Conservation (phyloP, 257 asterid species). For the Capsicum chinense region DNA sequence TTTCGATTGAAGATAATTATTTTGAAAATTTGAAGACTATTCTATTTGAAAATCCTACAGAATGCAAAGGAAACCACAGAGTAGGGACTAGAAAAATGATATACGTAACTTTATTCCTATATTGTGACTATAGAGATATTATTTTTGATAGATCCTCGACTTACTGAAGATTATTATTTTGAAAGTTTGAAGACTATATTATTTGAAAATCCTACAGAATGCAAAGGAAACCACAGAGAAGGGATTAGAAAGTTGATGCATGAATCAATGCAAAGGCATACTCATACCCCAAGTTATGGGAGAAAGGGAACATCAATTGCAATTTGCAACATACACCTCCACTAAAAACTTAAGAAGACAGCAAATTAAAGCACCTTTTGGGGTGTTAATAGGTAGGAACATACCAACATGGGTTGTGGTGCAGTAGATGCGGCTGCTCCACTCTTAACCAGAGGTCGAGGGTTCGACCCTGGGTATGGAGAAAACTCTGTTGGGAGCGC, state of each 20-base stretch:
- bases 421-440: no score
- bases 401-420: no score
- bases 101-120: no score
- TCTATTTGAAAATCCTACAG: background rate
- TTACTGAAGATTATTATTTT: no score
- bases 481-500: no score
- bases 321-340: background rate
- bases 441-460: no score
- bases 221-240: background rate
- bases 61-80: background rate
- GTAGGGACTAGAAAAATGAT: background rate
- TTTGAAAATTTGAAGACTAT: background rate
- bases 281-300: background rate
- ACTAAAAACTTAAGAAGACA: background rate
- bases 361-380: background rate
- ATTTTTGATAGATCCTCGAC: no score
- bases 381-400: background rate
- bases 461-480: no score
- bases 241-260: background rate
- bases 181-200: no score
- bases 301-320: background rate
- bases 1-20: background rate
- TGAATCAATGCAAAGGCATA: background rate
- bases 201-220: no score
- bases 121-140: no score